Evolutionary conservation across 2,329 filamentous ascomycete genomes (phyloP).

Genomic region (Fusarium clavum): DNA sequence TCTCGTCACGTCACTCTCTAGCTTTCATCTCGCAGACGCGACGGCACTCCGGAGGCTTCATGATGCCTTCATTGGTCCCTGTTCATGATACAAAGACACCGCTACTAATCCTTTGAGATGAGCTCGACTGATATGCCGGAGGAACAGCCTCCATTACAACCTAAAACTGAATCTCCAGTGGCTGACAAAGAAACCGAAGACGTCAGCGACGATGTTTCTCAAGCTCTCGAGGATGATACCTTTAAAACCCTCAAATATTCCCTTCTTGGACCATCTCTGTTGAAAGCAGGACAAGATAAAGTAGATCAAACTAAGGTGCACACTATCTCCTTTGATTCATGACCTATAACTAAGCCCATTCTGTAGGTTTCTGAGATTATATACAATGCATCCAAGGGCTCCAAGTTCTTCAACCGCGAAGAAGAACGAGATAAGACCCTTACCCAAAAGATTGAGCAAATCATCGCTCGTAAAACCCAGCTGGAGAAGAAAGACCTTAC

Average conservation of each 20-base stretch:
- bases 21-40: conserved; percentile 33
- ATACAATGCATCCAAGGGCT: conserved; percentile 95
- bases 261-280: conserved; percentile 88
- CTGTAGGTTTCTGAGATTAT: conserved; percentile 90
- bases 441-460: conserved; percentile 85
- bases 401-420: conserved; percentile 95
- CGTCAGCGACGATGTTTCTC: conserved; percentile 10
- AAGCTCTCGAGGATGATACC: conserved; percentile 14
- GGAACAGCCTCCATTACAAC: conserved; percentile 25
- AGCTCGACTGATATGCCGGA: conserved; percentile 22
- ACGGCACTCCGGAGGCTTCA: conserved; percentile 27
- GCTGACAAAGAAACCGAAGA: conserved; percentile 9
- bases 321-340: neutral
- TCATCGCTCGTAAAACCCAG: conserved; percentile 78
- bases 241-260: conserved; percentile 82
- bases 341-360: conserved; percentile 3
- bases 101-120: conserved; percentile 36
- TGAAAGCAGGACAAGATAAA: conserved; percentile 90
- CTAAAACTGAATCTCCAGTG: conserved; percentile 8
- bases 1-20: conserved; percentile 36
- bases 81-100: conserved; percentile 2
- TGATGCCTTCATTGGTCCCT: conserved; percentile 33
- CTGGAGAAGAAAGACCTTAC: conserved; percentile 82
- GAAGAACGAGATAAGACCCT: conserved; percentile 83
- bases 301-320: conserved; percentile 89